Percentiles rank a stretch among this genome's conserved stretches.
Evolutionary conservation across 2,329 filamentous ascomycete species (phyloP).

Genomic region (Pleoardoris graminearum): DNA sequence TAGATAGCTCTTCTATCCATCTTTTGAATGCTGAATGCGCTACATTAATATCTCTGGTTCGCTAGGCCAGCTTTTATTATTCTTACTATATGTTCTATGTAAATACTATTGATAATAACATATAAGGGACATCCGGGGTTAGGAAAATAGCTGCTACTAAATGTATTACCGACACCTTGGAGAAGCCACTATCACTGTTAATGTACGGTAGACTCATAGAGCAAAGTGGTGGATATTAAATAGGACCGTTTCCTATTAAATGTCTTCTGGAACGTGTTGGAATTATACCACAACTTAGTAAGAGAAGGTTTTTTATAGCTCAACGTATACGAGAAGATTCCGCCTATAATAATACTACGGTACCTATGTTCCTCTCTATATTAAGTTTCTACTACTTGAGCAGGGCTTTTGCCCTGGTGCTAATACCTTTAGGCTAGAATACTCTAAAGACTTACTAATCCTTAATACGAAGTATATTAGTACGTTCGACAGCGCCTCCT

Average conservation of each 20-base stretch:
- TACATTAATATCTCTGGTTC: neutral
- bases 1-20: neutral
- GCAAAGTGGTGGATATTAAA: constrained; percentile 47
- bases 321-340: constrained; percentile 54
- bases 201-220: constrained; percentile 55
- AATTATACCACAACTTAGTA: constrained; percentile 55
- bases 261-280: constrained; percentile 55
- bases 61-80: neutral
- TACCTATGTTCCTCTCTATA: constrained; percentile 63
- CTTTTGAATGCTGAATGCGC: neutral
- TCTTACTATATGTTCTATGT: neutral
- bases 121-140: constrained; percentile 46
- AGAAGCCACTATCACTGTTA: constrained; percentile 53
- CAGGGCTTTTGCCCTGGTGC: too few species aligned
- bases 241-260: constrained; percentile 51
- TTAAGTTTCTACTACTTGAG: constrained; percentile 59
- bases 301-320: constrained; percentile 45
- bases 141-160: constrained; percentile 32
- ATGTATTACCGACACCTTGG: constrained; percentile 50
- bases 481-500: constrained; percentile 28
- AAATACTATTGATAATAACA: neutral
- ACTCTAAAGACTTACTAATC: constrained; percentile 57
- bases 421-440: constrained; percentile 68
- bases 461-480: constrained; percentile 28
- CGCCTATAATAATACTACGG: constrained; percentile 54